Percentiles rank a stretch among this genome's conserved stretches.
These are phyloP conservation scores for Daldinia loculata DNA, from an alignment of 495 filamentous ascomycete species.

Conservation along the genomic window DNA sequence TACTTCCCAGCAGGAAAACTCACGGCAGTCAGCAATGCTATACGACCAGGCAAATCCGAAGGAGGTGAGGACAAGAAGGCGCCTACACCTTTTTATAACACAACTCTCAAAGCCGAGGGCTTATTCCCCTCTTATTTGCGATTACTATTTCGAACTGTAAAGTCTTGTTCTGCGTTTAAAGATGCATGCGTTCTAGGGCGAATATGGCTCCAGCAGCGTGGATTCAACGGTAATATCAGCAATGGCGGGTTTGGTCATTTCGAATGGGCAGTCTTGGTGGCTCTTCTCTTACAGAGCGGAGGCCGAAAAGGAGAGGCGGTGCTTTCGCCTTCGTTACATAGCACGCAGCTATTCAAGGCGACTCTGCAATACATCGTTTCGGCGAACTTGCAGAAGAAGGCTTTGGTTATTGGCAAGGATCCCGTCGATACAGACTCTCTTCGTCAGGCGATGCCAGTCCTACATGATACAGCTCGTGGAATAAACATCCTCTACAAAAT, in stretches of 20 bases:
- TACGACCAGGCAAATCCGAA: constrained; percentile 61
- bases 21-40: constrained; percentile 71
- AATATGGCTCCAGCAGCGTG: constrained; percentile 88
- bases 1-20: constrained; percentile 75
- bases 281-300: constrained; percentile 81
- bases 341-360: constrained; percentile 94
- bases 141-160: constrained; percentile 69
- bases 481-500: constrained; percentile 93
- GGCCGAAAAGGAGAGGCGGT: constrained; percentile 72
- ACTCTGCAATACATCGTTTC: constrained; percentile 82
- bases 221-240: constrained; percentile 70
- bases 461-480: constrained; percentile 75
- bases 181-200: constrained; percentile 87
- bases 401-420: constrained; percentile 62
- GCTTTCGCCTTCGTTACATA: constrained; percentile 81
- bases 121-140: constrained; percentile 76
- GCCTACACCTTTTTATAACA: constrained; percentile 89
- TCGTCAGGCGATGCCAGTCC: constrained; percentile 51
- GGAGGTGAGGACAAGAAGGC: constrained; percentile 48
- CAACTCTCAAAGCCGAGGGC: constrained; percentile 80
- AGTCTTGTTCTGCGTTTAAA: constrained; percentile 73
- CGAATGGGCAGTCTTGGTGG: constrained; percentile 82
- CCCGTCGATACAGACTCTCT: constrained; percentile 45
- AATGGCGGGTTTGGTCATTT: constrained; percentile 93
- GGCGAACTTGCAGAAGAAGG: constrained; percentile 70